phyloP scores from a whole-genome alignment of 805 yeast genomes.

The Candida saitoana region DNA sequence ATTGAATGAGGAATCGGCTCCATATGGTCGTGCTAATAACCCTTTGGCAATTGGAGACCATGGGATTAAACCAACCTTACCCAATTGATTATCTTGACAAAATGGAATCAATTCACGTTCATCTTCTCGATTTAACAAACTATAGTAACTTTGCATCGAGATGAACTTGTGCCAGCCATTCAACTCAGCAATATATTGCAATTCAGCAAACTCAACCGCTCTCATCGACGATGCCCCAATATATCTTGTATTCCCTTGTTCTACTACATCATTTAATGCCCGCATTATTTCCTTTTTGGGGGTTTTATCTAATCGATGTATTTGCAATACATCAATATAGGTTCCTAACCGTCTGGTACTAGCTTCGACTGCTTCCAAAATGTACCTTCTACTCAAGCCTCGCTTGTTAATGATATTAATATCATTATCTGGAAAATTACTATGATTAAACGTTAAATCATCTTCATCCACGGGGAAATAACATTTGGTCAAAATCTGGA shows the following conservation, averaged over 20 bases:
- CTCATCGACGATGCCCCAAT: slow-evolving; percentile 64
- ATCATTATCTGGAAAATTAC: slow-evolving; percentile 5
- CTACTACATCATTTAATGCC: slow-evolving; percentile 52
- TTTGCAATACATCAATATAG: slow-evolving; percentile 51
- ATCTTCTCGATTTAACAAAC: slow-evolving; percentile 58
- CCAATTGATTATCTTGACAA: slow-evolving; percentile 40
- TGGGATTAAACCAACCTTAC: slow-evolving; percentile 52
- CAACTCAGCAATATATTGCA: slow-evolving; percentile 55
- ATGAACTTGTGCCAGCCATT: slow-evolving; percentile 56
- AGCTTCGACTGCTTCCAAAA: slow-evolving; percentile 40
- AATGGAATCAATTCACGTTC: slow-evolving; percentile 59
- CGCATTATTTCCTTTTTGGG: slow-evolving; percentile 54
- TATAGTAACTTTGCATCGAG: slow-evolving; percentile 56
- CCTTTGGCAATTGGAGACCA: slow-evolving; percentile 62
- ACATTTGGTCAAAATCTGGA: slow-evolving; percentile 18
- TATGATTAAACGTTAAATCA: slow-evolving; percentile 5
- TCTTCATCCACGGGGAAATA: slow-evolving; percentile 10
- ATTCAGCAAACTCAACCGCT: slow-evolving; percentile 48
- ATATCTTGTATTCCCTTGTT: slow-evolving; percentile 46
- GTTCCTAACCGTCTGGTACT: slow-evolving; percentile 49
- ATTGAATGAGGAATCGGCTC: slow-evolving; percentile 8
- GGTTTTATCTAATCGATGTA: slow-evolving; percentile 51
- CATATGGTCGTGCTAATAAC: slow-evolving; percentile 45
- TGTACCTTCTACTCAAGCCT: slow-evolving; percentile 39
- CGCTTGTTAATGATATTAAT: slow-evolving; percentile 23